Evolutionary conservation across 1,139 yeast species (phyloP).

Genomic region (Yamadazyma kanchanaburiensis): DNA sequence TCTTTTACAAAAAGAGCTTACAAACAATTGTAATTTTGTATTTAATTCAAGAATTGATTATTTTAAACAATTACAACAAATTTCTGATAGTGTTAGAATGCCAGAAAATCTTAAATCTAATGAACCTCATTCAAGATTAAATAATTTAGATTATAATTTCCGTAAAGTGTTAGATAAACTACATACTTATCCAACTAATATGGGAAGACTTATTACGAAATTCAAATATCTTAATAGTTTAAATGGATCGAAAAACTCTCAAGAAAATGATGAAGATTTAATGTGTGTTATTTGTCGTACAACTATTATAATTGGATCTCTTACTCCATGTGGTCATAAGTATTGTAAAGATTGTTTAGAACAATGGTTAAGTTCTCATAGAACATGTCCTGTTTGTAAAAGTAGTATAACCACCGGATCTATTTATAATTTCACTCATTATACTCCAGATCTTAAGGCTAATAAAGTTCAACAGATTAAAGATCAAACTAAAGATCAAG

Average conservation of each 20-base stretch:
- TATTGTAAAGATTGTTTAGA: constrained; percentile 76
- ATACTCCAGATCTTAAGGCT: constrained; percentile 46
- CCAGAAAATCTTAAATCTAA: constrained; percentile 10
- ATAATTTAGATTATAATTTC: constrained; percentile 3
- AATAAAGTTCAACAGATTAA: constrained; percentile 29
- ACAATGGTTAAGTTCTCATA: constrained; percentile 60
- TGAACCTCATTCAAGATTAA: background rate
- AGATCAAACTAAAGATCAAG: constrained; percentile 10
- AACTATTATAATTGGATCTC: constrained; percentile 65
- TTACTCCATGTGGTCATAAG: constrained; percentile 87
- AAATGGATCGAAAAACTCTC: constrained; percentile 9
- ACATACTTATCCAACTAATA: constrained; percentile 6
- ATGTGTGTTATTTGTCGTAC: constrained; percentile 78
- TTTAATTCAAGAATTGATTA: constrained; percentile 79
- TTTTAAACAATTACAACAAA: constrained; percentile 76
- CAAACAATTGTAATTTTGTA: constrained; percentile 55
- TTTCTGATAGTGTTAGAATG: constrained; percentile 71
- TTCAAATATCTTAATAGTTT: constrained; percentile 60
- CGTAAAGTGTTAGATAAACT: constrained; percentile 3
- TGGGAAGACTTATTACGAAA: constrained; percentile 49
- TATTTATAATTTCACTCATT: constrained; percentile 58
- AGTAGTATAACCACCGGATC: constrained; percentile 38
- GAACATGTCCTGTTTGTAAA: constrained; percentile 79
- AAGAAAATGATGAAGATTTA: constrained; percentile 29
- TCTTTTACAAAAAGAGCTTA: constrained; percentile 44